Base-by-base conservation (phyloP, 2,329 filamentous ascomycete species). In the Penicillium sp. region DNA sequence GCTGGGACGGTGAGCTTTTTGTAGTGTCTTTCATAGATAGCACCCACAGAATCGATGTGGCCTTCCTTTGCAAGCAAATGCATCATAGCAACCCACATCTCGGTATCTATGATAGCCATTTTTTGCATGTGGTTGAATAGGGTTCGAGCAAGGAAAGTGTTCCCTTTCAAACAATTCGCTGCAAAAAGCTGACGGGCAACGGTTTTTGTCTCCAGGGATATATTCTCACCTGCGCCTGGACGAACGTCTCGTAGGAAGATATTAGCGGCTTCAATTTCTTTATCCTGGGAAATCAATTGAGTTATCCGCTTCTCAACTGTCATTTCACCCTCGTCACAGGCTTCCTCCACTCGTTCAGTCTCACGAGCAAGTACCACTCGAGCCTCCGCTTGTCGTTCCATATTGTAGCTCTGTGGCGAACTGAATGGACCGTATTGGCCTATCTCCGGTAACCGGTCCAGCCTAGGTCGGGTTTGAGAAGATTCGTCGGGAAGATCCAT, bases 71-170 rank as follows among this genome's bases (percentile, higher is more conserved):
- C 70, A 48, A 76, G 57, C 11, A 67, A 54, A 49, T 71, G 61
- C 37, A 77, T 67, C 60, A 77, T 51, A 11, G 68, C 60, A 45
- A 69, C 68, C 75, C 75, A 77, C 59, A 75, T 67, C 13, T 62
- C 55, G 8, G 58, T 59, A 13, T 70, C 68, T 6, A 76, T 55
- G 16, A 62, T 55, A 37, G 69, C 64, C 42, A 74, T 57, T 18
- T 61, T 59, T 44, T 73, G 68, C 47, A 76, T 52, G 18, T 69
- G 68, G 18, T 68, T 52, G 46, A 75, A 77, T 2, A 76, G 40
- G 44, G 61, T 68, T 26, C 70, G 61, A n/a, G 75, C 75, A 10
- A 75, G 63, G 46, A 71, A 73, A 1, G 74, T 63, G 40, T 76
- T 76, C 5, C 67, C 67, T 34, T 68, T 64, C 37, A 63, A 64